Conservation (phyloP, 306 rosid genomes). For the Malus sylvestris region DNA sequence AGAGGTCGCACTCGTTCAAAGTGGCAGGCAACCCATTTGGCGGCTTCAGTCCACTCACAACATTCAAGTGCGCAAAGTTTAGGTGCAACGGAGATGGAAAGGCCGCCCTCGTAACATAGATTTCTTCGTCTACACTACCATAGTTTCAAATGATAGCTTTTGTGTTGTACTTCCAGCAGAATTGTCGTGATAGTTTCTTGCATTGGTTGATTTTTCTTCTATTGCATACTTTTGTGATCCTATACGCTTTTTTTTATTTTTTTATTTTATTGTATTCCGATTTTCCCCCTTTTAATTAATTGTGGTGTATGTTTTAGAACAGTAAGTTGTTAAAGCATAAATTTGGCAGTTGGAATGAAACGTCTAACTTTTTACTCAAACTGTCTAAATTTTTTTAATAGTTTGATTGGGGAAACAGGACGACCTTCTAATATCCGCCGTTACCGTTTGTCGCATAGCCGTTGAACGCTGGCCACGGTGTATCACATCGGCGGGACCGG, state of each 20-base stretch:
- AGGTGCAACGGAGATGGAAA: constrained; percentile 1
- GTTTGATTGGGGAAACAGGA: neutral
- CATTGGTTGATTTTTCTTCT: neutral
- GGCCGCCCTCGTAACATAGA: neutral
- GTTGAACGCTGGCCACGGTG: no score
- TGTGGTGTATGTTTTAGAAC: neutral
- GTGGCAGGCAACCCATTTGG: constrained; percentile 99
- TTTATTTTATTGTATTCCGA: neutral
- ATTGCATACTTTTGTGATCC: neutral
- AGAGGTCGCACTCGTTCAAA: constrained; percentile 92
- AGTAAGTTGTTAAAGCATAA: neutral
- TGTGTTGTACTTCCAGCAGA: neutral
- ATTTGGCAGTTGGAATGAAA: neutral
- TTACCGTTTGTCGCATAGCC: neutral
- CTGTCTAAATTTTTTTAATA: neutral
- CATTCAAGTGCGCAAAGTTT: constrained; percentile 81
- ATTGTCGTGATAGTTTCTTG: neutral
- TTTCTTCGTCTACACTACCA: neutral
- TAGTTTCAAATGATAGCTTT: neutral
- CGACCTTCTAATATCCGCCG: neutral
- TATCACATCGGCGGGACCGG: no score
- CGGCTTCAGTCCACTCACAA: constrained; percentile 97
- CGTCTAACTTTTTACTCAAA: neutral
- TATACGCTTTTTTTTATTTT: neutral
- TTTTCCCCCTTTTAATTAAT: neutral